Conservation (phyloP, 306 rosid species). For the Castanospermum australe region DNA sequence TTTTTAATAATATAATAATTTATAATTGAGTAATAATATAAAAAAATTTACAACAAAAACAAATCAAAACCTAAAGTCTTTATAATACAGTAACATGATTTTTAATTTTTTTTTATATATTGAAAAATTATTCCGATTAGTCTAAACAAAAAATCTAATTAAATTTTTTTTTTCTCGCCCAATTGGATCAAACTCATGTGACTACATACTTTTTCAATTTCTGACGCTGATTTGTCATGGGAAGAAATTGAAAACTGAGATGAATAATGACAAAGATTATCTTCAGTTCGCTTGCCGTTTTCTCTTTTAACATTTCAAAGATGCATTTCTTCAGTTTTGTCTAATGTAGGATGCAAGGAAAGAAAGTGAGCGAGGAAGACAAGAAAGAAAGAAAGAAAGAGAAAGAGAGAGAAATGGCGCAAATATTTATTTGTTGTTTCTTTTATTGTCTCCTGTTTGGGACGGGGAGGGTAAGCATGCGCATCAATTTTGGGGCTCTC, state of each 20-base stretch:
- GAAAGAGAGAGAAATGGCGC: background rate
- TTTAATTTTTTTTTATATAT: too few species aligned
- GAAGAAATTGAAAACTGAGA: background rate
- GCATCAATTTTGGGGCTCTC: slow-evolving; percentile 44
- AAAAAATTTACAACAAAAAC: too few species aligned
- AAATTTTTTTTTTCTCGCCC: background rate
- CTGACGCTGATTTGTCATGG: background rate
- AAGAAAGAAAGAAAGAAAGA: background rate
- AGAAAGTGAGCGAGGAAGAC: background rate
- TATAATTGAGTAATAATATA: too few species aligned
- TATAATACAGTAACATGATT: background rate
- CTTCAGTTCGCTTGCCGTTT: background rate
- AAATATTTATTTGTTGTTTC: background rate
- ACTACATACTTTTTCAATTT: background rate
- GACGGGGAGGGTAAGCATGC: slow-evolving; percentile 42
- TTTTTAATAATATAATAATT: too few species aligned
- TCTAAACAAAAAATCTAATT: background rate
- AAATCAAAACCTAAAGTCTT: too few species aligned
- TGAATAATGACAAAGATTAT: background rate
- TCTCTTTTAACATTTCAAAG: background rate
- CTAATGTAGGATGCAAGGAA: slow-evolving; percentile 4
- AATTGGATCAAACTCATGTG: background rate
- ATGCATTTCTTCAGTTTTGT: background rate
- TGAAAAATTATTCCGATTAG: background rate
- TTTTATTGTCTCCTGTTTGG: slow-evolving; percentile 11